Evolutionary conservation across 257 asterid species (phyloP), one percentile per base, ranked within the genome.

Genomic region (Petunia secreta): DNA sequence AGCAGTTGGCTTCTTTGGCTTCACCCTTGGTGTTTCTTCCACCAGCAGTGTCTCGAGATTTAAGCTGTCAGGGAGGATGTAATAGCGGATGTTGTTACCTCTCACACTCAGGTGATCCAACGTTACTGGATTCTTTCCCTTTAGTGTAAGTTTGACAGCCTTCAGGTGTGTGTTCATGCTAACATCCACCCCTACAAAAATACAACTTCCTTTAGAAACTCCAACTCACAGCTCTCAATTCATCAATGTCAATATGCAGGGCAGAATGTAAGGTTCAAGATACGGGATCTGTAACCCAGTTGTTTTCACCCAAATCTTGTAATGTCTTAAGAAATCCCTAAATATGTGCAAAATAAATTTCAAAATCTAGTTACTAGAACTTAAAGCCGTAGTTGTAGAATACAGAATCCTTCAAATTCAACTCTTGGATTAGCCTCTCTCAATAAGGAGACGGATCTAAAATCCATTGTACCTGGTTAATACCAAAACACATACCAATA

Each of bases 91-190:
- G 59, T 89, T 92, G 84, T 90, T 94, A 50, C 97, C 98, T 88
- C 98, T 86, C 37, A 94, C 93, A 75, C 97, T 94, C 48, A 92
- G 89, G 88, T 94, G 98, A 86, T 94, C 98, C 90, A 94, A 81
- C 1, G 92, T 91, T 75, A 90, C 94, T 6, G 97, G 97, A 82
- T 94, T 94, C 88, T 94, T 90, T 16, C 98, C 98, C 84, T 94
- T 92, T 59, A 89, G 63, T 11, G 93, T 92, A n/a, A 94, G 92
- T 83, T 94, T 94, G 50, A 94, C 98, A 1, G 97, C 88, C 84
- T 94, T 94, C 83, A 94, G 79, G 83, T 94, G 97, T 1, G 98
- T 94, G 84, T 92, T 90, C 94, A 89, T 92, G 86, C 97, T 92
- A 82, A 92, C 89, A 90, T 94, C 98, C 84, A 92, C 97, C 82